Evolutionary conservation across 495 filamentous ascomycete genomes (phyloP).

Genomic region (Aspergillus conjunctus): DNA sequence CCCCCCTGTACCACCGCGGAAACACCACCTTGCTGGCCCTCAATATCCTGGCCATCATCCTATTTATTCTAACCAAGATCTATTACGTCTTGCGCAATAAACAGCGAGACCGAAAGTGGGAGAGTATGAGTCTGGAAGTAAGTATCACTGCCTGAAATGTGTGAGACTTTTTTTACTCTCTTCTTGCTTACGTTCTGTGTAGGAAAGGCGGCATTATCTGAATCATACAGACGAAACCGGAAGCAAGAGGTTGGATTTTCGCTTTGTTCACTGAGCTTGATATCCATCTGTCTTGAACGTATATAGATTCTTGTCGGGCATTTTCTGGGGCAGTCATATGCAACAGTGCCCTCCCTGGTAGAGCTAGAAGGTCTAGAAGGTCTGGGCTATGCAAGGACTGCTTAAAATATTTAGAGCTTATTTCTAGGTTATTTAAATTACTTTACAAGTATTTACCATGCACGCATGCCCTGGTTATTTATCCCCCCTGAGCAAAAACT

Average conservation of each 20-base stretch:
- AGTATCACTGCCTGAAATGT: background rate
- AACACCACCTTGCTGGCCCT: conserved; percentile 39
- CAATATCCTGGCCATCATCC: conserved; percentile 52
- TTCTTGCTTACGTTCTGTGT: background rate
- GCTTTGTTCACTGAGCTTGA: background rate
- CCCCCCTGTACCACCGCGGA: background rate
- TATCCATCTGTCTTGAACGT: background rate
- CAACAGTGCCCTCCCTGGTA: too few relatives aligned
- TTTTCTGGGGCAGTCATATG: too few relatives aligned
- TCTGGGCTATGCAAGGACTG: too few relatives aligned
- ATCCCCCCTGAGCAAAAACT: too few relatives aligned
- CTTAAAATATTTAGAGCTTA: too few relatives aligned
- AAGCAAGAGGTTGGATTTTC: background rate
- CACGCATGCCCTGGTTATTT: background rate
- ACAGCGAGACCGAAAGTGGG: background rate
- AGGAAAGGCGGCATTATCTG: background rate
- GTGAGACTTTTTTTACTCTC: background rate
- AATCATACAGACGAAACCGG: background rate
- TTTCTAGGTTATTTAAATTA: too few relatives aligned
- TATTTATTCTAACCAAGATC: conserved; percentile 58
- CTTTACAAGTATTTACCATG: too few relatives aligned
- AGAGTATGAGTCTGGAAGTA: conserved; percentile 7
- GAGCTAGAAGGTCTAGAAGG: too few relatives aligned
- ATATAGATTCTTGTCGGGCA: too few relatives aligned
- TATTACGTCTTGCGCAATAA: conserved; percentile 67